These are phyloP conservation scores for Aphanomyces cochlioides DNA, from an alignment of 352 stramenopile genomes.

Conservation along the genomic window DNA sequence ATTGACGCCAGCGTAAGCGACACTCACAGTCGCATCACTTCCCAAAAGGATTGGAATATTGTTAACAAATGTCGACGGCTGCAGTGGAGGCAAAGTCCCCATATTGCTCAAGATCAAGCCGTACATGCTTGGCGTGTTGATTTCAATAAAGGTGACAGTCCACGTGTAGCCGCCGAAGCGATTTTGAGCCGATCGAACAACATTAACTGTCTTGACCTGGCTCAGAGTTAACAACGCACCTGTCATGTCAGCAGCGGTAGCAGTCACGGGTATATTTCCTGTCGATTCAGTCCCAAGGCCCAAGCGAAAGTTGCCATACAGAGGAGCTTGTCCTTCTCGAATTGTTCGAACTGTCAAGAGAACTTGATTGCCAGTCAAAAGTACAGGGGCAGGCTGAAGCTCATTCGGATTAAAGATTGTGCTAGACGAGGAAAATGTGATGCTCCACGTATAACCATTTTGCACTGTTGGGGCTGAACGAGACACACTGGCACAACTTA, in stretches of 20 bases:
- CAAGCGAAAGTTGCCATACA: slow-evolving; percentile 68
- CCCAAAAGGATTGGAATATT: slow-evolving; percentile 20
- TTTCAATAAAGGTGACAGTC: slow-evolving; percentile 74
- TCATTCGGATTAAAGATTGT: slow-evolving; percentile 57
- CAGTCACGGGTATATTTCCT: slow-evolving; percentile 54
- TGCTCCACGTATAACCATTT: slow-evolving; percentile 61
- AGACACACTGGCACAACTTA: slow-evolving; percentile 37
- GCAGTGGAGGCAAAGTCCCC: slow-evolving; percentile 60
- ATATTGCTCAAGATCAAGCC: slow-evolving; percentile 61
- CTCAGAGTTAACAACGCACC: slow-evolving; percentile 62
- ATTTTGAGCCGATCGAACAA: slow-evolving; percentile 59
- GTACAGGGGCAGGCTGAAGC: slow-evolving; percentile 46
- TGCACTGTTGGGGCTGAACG: slow-evolving; percentile 42
- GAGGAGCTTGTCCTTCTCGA: slow-evolving; percentile 53
- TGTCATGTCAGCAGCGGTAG: slow-evolving; percentile 53
- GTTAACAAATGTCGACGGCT: slow-evolving; percentile 39
- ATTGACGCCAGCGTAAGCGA: slow-evolving; percentile 27
- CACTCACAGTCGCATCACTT: slow-evolving; percentile 3
- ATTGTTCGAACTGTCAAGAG: slow-evolving; percentile 46
- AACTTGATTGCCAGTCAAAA: slow-evolving; percentile 59
- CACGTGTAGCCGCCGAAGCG: slow-evolving; percentile 74
- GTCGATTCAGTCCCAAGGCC: slow-evolving; percentile 70
- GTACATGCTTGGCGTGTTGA: slow-evolving; percentile 75
- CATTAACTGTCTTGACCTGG: slow-evolving; percentile 59
- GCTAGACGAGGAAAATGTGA: slow-evolving; percentile 70